Percentiles rank a stretch among this genome's conserved stretches.
These are phyloP conservation scores for Cutaneotrichosporon sp. DNA, from an alignment of 1,284 basidiomycete genomes.

Conservation along the genomic window DNA sequence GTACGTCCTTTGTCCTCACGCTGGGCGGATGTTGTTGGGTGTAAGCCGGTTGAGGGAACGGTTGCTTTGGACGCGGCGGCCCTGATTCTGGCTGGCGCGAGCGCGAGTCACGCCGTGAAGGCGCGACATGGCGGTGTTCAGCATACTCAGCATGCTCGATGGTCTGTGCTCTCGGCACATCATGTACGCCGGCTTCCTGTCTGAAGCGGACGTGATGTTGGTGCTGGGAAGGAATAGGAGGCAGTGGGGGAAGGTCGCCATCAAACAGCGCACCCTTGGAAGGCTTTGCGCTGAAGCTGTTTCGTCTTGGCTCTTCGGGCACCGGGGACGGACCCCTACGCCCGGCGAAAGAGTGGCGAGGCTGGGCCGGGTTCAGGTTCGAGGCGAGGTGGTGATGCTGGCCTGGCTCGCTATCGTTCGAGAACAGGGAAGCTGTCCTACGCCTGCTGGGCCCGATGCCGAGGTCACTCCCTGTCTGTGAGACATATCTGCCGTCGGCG, in stretches of 20 bases:
- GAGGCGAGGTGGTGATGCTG: neutral
- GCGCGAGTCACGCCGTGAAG: neutral
- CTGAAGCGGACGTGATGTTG: neutral
- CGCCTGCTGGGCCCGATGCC: constrained; percentile 7
- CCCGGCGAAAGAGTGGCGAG: neutral
- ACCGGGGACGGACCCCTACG: neutral
- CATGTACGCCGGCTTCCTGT: neutral
- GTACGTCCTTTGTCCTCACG: neutral
- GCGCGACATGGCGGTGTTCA: neutral
- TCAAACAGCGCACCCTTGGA: constrained; percentile 9
- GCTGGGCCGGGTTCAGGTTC: neutral
- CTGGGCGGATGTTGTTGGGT: neutral
- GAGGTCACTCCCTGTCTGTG: neutral
- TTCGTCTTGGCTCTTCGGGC: neutral
- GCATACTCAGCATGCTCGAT: neutral
- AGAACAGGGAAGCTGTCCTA: neutral
- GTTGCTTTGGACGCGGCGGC: neutral
- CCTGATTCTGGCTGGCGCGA: neutral
- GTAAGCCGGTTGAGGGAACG: neutral
- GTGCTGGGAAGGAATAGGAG: neutral
- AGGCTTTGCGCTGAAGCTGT: neutral
- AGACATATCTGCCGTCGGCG: neutral
- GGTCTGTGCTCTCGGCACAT: neutral
- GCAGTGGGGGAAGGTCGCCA: constrained; percentile 9
- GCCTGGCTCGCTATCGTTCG: neutral